Evolutionary conservation across 2,329 filamentous ascomycete genomes (phyloP), one percentile per base, ranked within the genome.

Genomic region (Emmonsiellopsis sp.): DNA sequence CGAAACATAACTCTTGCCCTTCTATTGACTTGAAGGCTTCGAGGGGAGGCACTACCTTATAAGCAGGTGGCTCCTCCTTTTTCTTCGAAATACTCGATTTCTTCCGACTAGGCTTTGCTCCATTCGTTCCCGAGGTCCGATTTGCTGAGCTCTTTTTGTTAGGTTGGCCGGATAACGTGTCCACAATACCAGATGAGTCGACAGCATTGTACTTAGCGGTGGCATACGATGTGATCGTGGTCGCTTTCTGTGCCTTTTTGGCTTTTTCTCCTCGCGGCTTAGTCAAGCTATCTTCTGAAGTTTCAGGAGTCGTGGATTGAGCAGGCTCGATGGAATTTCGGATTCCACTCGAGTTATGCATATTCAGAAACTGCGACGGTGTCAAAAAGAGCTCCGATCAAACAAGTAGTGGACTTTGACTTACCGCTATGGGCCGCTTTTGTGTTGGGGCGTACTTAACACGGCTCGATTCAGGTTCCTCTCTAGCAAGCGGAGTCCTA

Each of bases 1-100:
- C 89, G 68, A 95, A 95, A 0, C 94, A 71, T 63, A 91, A 87
- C 55, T 90, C 82, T 65, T 93, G 89, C 1, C 79, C 74, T 2
- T 80, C 75, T 11, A 86, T 79, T 59, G 85, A 78, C 51, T 79
- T 79, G 43, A 85, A 69, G 1, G 88, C 89, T 27, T 85, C 79
- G 47, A 73, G 74, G 0, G 88, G 88, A 0, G 87, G 88, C 9
- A 88, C 72, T 2, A 94, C 70, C 4, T 81, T 72, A 67, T 14
- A 89, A 66, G 14, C 79, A 67, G 42, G 75, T 72, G 17, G 75
- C 73, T n/a, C 74, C 8, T 66, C 68, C 42, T 39, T 36, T 27
- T 40, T 39, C 14, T 40, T 39, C 10, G 17, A 37, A 10, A 17
- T 48, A 48, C 8, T 27, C 31, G 46, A 49, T 21, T 49, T 49